Evolutionary conservation across 2,329 filamentous ascomycete genomes (phyloP).

Genomic region (Cladosporium colombiae): DNA sequence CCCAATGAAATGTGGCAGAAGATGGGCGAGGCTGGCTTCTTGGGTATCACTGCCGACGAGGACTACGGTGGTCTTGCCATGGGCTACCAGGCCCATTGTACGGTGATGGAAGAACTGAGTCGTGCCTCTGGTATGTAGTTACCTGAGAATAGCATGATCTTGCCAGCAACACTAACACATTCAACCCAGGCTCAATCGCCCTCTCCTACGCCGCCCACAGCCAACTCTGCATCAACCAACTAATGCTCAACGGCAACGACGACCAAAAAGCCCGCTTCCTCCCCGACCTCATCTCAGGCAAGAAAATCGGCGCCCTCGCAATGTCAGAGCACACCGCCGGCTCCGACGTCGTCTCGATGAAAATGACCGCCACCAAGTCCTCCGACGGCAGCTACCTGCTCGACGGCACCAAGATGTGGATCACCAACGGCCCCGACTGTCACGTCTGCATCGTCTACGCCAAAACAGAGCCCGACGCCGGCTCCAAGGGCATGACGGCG

Average conservation of each 20-base stretch:
- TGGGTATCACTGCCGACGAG: constrained; percentile 92
- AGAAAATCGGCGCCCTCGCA: constrained; percentile 80
- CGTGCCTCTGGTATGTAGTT: constrained; percentile 66
- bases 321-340: constrained; percentile 94
- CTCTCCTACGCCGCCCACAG: constrained; percentile 95
- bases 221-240: constrained; percentile 93
- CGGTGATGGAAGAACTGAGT: constrained; percentile 93
- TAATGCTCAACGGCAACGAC: constrained; percentile 80
- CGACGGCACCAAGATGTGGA: constrained; percentile 98
- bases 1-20: constrained; percentile 91
- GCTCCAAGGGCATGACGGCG: constrained; percentile 88
- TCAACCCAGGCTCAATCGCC: constrained; percentile 55
- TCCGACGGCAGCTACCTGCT: constrained; percentile 85
- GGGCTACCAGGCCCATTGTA: constrained; percentile 95
- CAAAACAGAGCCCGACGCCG: constrained; percentile 80
- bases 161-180: constrained; percentile 41
- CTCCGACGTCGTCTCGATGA: constrained; percentile 95
- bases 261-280: constrained; percentile 81
- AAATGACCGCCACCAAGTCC: constrained; percentile 75
- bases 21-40: constrained; percentile 83
- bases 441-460: constrained; percentile 93
- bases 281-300: constrained; percentile 77
- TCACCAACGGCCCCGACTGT: constrained; percentile 96
- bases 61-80: constrained; percentile 85
- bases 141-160: no score